Evolutionary conservation across 768 basidiomycete species (phyloP).

Genomic region (Boletus tomentosulus): DNA sequence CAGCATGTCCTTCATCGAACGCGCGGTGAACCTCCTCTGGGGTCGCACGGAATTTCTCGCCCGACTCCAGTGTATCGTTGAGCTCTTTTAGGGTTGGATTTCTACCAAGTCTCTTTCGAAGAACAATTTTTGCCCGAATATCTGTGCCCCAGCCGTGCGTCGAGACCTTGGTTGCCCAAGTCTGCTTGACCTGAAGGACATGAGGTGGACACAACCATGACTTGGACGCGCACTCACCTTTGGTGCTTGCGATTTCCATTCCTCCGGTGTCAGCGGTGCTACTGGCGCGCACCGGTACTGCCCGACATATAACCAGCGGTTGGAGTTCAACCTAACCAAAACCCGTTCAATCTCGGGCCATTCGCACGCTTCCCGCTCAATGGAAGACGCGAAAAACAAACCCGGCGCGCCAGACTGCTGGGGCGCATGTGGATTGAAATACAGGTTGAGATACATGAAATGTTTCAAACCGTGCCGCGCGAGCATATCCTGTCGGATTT

Average conservation of each 20-base stretch:
- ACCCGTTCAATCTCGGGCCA: constrained; percentile 4
- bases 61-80: neutral
- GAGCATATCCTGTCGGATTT: constrained; percentile 7
- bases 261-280: constrained; percentile 4
- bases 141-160: constrained; percentile 8
- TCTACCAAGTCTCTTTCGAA: constrained; percentile 13
- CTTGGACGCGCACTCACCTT: neutral
- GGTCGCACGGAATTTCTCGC: constrained; percentile 10
- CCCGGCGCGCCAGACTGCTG: constrained; percentile 15
- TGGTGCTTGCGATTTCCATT: constrained; percentile 17
- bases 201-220: neutral
- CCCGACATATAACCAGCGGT: constrained; percentile 16
- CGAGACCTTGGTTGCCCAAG: constrained; percentile 15
- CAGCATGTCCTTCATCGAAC: constrained; percentile 14
- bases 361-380: neutral
- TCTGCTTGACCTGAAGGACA: constrained; percentile 15
- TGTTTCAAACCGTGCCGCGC: constrained; percentile 13
- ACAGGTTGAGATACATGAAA: constrained; percentile 19
- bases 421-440: constrained; percentile 16
- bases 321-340: constrained; percentile 9
- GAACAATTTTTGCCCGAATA: constrained; percentile 15
- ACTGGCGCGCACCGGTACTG: constrained; percentile 17
- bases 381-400: constrained; percentile 13
- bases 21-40: constrained; percentile 12
- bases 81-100: constrained; percentile 11